A percentile compares a stretch with the other conserved stretches of the same genome.
phyloP scores from a whole-genome alignment of 495 filamentous ascomycete species.

The Penicillium nucicola region DNA sequence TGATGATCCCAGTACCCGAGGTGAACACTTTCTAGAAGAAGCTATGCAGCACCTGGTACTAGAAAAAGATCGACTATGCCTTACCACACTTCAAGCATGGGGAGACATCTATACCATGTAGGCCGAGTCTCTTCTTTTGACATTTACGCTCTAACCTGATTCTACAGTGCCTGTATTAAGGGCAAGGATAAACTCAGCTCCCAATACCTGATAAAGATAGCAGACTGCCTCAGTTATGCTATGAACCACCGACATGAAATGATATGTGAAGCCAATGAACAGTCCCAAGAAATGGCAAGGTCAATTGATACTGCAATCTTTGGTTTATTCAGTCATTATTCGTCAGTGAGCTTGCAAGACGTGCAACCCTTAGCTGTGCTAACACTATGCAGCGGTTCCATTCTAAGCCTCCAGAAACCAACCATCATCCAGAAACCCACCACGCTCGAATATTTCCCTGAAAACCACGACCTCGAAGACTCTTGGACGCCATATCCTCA shows the following conservation, averaged over 20 bases:
- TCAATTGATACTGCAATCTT: not conserved
- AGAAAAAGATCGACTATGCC: conserved; percentile 9
- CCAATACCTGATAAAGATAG: conserved; percentile 7
- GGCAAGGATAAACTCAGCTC: conserved; percentile 18
- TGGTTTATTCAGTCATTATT: conserved; percentile 2
- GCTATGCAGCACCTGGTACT: conserved; percentile 9
- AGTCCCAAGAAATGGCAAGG: conserved; percentile 1
- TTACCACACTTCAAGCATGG: conserved; percentile 13
- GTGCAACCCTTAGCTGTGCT: not conserved
- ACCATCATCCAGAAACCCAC: conserved; percentile 5
- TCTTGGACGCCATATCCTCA: conserved; percentile 17
- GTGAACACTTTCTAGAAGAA: conserved; percentile 17
- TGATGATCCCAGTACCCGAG: conserved; percentile 10
- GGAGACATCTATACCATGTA: conserved; percentile 9
- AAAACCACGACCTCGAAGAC: conserved; percentile 9
- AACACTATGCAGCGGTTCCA: not conserved
- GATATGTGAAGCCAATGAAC: conserved; percentile 2
- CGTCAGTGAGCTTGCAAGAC: not conserved
- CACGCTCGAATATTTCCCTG: not conserved
- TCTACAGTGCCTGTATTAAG: conserved; percentile 5
- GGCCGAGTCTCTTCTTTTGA: not conserved
- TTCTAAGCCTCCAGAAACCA: conserved; percentile 8
- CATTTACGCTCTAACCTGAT: not conserved
- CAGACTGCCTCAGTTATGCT: conserved; percentile 1
- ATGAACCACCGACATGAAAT: not conserved